Base-by-base conservation (phyloP, 441 rosid species). In the Codiaeum variegatum region DNA sequence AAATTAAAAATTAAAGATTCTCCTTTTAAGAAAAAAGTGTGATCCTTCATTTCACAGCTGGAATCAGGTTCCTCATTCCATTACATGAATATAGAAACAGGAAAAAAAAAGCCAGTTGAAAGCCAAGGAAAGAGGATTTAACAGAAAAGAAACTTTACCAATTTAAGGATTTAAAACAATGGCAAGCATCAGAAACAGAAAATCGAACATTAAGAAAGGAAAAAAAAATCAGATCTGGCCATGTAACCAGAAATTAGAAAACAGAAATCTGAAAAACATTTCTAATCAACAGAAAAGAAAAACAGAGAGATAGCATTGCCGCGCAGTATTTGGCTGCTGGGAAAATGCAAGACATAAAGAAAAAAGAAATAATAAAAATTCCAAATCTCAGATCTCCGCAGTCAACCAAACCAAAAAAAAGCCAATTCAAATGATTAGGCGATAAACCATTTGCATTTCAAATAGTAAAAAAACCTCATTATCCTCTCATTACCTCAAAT, bases 201-300 rank as follows among this genome's bases (percentile, higher is more conserved):
- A 13, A 13, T 11, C 49, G 29, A 32, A 73, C 40, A 36, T 0
- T 15, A 62, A 52, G n/a, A 59, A 32, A 54, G 26, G 3, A 28
- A 60, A 29, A 54, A 19, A 34, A 66, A n/a, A 58, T 72, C 73
- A 76, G 85, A 82, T 82, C 80, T 76, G 78, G 69, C n/a, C 62
- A 31, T 49, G 10, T 28, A 75, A 75, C 34, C 12, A n/a, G 44
- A 76, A 18, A 69, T 62, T 47, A 24, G 19, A 28, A 13, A 61
- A 32, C 7, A 51, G 1, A 58, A 19, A 19, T n/a, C 11, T n/a
- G 10, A 19, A 66, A 3, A 38, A 72, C 44, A 18, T 32, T 29
- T 34, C 60, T 28, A 40, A 59, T 46, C 32, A 60, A 60, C 28
- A 62, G 32, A 23, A 75, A 62, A 62, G 51, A 26, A n/a, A 26